Base-by-base conservation (phyloP, 805 yeast genomes). In the Martiniozyma abietophila region DNA sequence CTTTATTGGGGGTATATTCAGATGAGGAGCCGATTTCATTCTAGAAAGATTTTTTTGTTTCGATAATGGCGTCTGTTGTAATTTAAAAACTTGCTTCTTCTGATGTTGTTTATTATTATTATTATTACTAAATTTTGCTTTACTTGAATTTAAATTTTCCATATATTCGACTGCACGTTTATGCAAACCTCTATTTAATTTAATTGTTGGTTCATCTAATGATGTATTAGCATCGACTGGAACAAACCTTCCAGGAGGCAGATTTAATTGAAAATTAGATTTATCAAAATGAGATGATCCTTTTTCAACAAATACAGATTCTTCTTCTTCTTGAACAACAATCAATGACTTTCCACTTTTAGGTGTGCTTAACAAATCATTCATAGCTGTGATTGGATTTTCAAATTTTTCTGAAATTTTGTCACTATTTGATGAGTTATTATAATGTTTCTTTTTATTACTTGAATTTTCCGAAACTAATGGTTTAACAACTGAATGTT, bases 171-270 rank as follows among this genome's bases (percentile, higher is more conserved):
- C 16, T 16, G 27, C 11, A 3, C 14, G 8, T 29, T 26, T 30
- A 5, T 12, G 27, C 11, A 35, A 24, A 12, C 26, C 30, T 26
- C 57, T 40, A 30, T 49, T 36, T 3, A 54, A 25, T 29, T 48
- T 49, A 10, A 53, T 52, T 1, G 58, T 53, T 1, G 59, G 56
- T 26, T 54, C 59, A n/a, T 51, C 44, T 5, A 32, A 25, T 3
- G 44, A 32, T 14, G 32, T 27, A 25, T 38, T 24, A 1, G 23
- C 16, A 5, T 21, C 27, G 10, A 6, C 36, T 4, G 19, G 14
- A 8, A 29, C 31, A 27, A 30, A 41, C 17, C 30, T 14, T 5
- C 35, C 39, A 11, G 49, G 47, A 3, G 59, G 59, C 7, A 51
- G 37, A 8, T 20, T 44, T 31, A 36, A 46, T 25, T 29, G 35